A percentile compares a stretch with the other conserved stretches of the same genome.
These are phyloP conservation scores for Candida silvicultrix DNA, from an alignment of 805 yeast genomes.

Conservation along the genomic window DNA sequence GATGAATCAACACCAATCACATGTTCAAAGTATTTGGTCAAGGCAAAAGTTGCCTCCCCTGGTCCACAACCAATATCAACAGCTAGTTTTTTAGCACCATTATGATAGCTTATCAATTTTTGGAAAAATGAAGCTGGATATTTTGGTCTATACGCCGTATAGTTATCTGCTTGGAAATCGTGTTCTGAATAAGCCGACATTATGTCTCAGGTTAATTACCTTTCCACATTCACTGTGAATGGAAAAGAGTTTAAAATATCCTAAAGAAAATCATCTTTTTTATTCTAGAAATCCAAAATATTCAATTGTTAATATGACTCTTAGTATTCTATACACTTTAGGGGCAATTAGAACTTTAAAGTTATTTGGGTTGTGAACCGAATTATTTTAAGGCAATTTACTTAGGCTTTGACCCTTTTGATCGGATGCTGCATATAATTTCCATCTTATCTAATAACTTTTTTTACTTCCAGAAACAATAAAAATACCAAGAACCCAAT, in stretches of 20 bases:
- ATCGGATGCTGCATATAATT: too few species aligned
- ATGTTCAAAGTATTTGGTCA: conserved; percentile 32
- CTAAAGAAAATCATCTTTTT: background rate
- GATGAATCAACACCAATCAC: conserved; percentile 53
- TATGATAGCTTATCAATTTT: conserved; percentile 31
- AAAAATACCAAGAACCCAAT: too few species aligned
- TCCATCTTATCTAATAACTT: too few species aligned
- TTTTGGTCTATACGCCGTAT: conserved; percentile 52
- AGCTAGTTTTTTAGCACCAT: conserved; percentile 17
- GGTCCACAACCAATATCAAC: conserved; percentile 67
- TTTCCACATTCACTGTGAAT: too few species aligned
- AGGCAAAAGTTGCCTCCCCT: conserved; percentile 49
- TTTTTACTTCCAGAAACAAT: too few species aligned
- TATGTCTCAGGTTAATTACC: background rate
- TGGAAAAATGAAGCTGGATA: conserved; percentile 49
- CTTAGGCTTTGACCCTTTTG: background rate
- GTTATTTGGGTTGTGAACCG: background rate
- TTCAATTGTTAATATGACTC: background rate
- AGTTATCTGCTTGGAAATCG: conserved; percentile 40
- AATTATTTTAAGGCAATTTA: background rate
- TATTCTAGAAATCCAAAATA: background rate
- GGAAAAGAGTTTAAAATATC: too few species aligned
- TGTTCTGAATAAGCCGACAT: conserved; percentile 57
- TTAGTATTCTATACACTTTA: background rate
- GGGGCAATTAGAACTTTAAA: background rate